Conservation (phyloP, 208 protist genomes). For the Crithidia bombi region DNA sequence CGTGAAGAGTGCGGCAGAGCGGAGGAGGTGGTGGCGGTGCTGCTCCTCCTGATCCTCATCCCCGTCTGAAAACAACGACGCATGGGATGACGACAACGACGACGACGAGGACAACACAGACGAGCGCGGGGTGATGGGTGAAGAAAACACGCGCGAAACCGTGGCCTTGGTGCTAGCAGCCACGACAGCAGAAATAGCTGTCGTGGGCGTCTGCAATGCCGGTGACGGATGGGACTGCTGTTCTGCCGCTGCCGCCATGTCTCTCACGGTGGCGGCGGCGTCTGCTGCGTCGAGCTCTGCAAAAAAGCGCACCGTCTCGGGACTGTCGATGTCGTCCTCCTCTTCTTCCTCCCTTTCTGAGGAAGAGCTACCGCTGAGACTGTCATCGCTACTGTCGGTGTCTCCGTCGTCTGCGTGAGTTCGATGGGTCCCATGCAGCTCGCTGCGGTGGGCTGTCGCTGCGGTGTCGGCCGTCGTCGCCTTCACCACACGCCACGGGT, state of each 20-base stretch:
- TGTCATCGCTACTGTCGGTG: not conserved
- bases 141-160: not conserved
- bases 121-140: not conserved
- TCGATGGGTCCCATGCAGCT: not conserved
- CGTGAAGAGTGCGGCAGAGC: conserved; percentile 18
- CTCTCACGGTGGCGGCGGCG: not conserved
- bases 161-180: not conserved
- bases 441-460: not conserved
- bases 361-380: not conserved
- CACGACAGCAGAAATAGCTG: not conserved
- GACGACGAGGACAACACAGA: not conserved
- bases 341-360: not conserved
- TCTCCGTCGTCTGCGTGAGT: not conserved
- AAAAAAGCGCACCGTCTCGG: conserved; percentile 15
- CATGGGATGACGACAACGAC: not conserved
- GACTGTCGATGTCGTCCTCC: conserved; percentile 15
- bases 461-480: not conserved
- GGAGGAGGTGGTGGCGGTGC: conserved; percentile 20
- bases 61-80: not conserved
- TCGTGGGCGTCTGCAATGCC: too few relatives aligned
- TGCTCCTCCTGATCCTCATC: conserved; percentile 14
- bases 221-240: not conserved
- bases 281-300: conserved; percentile 19
- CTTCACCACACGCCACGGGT: not conserved
- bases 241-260: not conserved